Conservation (phyloP, 1,284 basidiomycete genomes). For the Fomitopsis palustris region DNA sequence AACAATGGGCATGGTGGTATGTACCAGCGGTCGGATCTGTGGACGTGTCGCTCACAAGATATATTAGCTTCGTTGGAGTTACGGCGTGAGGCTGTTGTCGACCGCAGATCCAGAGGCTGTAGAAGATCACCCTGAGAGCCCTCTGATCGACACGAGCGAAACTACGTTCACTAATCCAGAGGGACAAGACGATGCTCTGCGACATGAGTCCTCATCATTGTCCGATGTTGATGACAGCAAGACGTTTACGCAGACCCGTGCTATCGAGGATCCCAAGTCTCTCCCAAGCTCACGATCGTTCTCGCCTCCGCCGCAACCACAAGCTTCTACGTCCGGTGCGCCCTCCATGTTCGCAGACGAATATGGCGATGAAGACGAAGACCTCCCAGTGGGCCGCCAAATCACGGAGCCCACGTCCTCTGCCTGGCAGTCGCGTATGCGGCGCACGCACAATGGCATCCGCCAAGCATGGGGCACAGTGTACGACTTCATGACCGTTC, state of each 20-base stretch:
- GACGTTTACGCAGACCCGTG: constrained; percentile 6
- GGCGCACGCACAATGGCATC: constrained; percentile 30
- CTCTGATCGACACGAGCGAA: constrained; percentile 25
- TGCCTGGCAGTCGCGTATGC: constrained; percentile 28
- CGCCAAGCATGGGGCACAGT: constrained; percentile 39
- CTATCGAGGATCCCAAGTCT: constrained; percentile 35
- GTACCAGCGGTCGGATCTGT: too few relatives aligned
- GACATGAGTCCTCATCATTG: constrained; percentile 13
- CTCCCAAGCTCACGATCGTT: constrained; percentile 55
- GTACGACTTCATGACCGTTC: constrained; percentile 84
- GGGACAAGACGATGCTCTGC: constrained; percentile 19
- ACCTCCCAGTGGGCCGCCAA: constrained; percentile 21
- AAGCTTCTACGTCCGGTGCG: constrained; percentile 12
- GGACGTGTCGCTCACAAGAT: neutral
- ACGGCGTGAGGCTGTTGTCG: constrained; percentile 76
- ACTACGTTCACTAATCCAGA: constrained; percentile 21
- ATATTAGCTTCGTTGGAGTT: constrained; percentile 82
- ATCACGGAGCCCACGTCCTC: constrained; percentile 29
- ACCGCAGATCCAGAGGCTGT: constrained; percentile 55
- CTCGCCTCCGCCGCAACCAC: constrained; percentile 6
- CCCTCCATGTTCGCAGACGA: constrained; percentile 30
- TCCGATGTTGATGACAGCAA: constrained; percentile 17
- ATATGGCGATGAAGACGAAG: constrained; percentile 34
- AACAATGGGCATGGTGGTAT: constrained; percentile 89
- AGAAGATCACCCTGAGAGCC: constrained; percentile 18